Evolutionary conservation across 192 early-diverging fungal species (phyloP), one percentile per base, ranked within the genome.

Genomic region (Coemansia furcata): DNA sequence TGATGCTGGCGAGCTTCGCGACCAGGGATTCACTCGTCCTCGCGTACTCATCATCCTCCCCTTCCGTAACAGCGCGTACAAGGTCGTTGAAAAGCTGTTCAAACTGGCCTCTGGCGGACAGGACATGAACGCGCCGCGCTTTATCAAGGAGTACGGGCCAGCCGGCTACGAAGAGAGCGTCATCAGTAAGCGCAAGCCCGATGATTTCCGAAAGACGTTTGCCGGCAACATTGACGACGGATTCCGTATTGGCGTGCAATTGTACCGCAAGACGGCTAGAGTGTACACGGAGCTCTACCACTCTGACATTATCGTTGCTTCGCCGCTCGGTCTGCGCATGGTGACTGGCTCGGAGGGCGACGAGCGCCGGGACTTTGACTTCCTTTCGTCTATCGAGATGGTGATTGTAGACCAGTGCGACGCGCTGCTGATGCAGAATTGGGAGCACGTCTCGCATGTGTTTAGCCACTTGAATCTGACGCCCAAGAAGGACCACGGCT

Each of bases 381-480:
- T 91, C 74, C 76, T 99, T 42, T 92, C 95, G 9, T 96, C 94
- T 1, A 92, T 99, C 43, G 95, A 99, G 66, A 65, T 98, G 26
- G 78, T 95, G 1, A 89, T 99, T 60, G 67, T 96, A 11, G 95
- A 98, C 74, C 89, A 91, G 66, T 86, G 90, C 38, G 91, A 96
- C 44, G 84, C 90, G 46, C 80, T 98, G 65, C 71, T 95, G 66
- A 98, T 97, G 96, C 98, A 99, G 70, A 99, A 98, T 85, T 99
- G 96, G 96, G 96, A 99, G 65, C 95, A 99, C 66, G 80, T 97
- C 39, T 72, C 86, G 85, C 89, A 92, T 60, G 76, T 97, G 6
- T 92, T 96, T 64, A 78, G 91, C 14, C 85, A 94, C 65, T 63
- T 97, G 76, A 98, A 99, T 71, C 62, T 85, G 42, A 96, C 91